A percentile compares a stretch with the other conserved stretches of the same genome.
phyloP scores from a whole-genome alignment of 805 yeast species.

The Myxozyma sirexii region DNA sequence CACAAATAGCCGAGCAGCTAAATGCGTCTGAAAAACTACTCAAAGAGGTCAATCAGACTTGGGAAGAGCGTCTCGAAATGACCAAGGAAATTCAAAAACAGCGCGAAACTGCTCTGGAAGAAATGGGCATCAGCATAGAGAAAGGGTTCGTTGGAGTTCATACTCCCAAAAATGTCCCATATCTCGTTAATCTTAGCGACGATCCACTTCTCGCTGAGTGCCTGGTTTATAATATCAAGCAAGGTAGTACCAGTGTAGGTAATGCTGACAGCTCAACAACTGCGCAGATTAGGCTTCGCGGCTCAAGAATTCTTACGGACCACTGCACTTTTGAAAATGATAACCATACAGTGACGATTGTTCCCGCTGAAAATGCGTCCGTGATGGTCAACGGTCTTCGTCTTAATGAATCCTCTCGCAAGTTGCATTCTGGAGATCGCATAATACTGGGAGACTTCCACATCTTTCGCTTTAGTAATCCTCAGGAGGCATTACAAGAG shows the following conservation, averaged over 20 bases:
- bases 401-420: conserved; percentile 11
- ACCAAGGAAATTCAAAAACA: conserved; percentile 36
- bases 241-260: conserved; percentile 37
- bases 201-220: conserved; percentile 39
- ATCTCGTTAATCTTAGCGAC: conserved; percentile 39
- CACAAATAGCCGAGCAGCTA: conserved; percentile 33
- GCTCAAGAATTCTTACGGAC: conserved; percentile 29
- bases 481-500: conserved; percentile 30
- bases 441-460: conserved; percentile 37
- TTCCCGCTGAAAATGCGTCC: conserved; percentile 28
- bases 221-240: conserved; percentile 38
- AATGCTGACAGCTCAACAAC: conserved; percentile 31
- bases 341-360: conserved; percentile 29
- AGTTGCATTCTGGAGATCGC: conserved; percentile 37
- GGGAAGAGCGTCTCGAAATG: conserved; percentile 37
- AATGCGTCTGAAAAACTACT: conserved; percentile 36
- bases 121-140: conserved; percentile 37
- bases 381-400: conserved; percentile 36
- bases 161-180: conserved; percentile 38
- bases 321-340: conserved; percentile 36
- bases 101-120: conserved; percentile 39
- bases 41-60: conserved; percentile 36
- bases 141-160: conserved; percentile 37
- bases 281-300: conserved; percentile 37
- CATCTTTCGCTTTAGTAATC: conserved; percentile 37